These are phyloP conservation scores for Suillus placidus DNA, from an alignment of 768 basidiomycete genomes.

Conservation along the genomic window DNA sequence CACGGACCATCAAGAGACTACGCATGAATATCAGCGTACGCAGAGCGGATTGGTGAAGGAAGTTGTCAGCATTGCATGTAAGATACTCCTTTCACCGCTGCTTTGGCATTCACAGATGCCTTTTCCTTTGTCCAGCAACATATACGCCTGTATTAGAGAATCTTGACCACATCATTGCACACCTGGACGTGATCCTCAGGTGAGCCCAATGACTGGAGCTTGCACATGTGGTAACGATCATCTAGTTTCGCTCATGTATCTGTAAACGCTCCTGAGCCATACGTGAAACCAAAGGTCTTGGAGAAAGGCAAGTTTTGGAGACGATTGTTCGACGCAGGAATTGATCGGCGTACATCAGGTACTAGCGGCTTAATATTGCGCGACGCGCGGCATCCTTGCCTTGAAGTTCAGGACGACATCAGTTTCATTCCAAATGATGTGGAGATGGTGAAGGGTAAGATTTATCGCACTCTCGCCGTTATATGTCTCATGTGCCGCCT, in stretches of 20 bases:
- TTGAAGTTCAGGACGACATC: constrained; percentile 95
- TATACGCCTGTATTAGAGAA: constrained; percentile 88
- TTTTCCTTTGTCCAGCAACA: constrained; percentile 59
- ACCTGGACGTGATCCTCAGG: constrained; percentile 92
- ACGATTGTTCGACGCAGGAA: background rate
- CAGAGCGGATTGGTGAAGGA: constrained; percentile 89
- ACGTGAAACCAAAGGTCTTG: constrained; percentile 80
- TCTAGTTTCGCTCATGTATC: constrained; percentile 90
- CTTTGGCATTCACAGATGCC: background rate
- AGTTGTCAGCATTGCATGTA: constrained; percentile 90
- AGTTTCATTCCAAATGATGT: constrained; percentile 96
- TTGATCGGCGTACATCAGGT: constrained; percentile 46
- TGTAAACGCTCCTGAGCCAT: constrained; percentile 81
- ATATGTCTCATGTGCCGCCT: background rate
- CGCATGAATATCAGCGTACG: constrained; percentile 68
- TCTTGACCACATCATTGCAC: constrained; percentile 82
- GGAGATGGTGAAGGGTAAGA: constrained; percentile 84
- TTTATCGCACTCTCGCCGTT: background rate
- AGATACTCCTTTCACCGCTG: constrained; percentile 25
- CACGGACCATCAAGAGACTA: constrained; percentile 69
- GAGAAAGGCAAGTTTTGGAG: constrained; percentile 65
- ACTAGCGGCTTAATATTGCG: constrained; percentile 77
- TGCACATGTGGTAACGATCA: background rate
- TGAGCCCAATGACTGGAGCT: constrained; percentile 30
- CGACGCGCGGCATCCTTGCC: constrained; percentile 92